Evolutionary conservation across 2,329 filamentous ascomycete genomes (phyloP).

Genomic region (Harringtonia aguacate): DNA sequence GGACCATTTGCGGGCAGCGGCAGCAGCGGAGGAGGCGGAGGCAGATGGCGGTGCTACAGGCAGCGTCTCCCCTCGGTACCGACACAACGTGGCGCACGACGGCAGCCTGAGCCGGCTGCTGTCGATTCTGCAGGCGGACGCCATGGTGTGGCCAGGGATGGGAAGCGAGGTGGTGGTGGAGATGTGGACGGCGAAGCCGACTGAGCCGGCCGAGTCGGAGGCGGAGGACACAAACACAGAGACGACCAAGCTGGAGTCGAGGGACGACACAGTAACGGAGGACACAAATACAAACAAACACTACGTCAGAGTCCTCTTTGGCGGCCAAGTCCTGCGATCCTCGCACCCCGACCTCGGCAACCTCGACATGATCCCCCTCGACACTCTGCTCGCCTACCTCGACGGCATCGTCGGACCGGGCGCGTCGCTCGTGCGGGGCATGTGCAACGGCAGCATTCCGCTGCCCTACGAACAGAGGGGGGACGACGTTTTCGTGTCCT

Average conservation of each 20-base stretch:
- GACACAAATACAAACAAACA: conserved; percentile 3
- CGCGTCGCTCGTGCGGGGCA: conserved; percentile 22
- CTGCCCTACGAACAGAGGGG: no score
- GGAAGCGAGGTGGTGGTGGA: conserved; percentile 71
- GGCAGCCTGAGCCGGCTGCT: conserved; percentile 59
- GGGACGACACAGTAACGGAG: conserved; percentile 10
- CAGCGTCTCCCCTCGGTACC: conserved; percentile 42
- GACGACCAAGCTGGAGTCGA: not conserved
- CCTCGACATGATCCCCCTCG: conserved; percentile 61
- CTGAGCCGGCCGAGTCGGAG: no score
- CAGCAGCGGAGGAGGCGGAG: conserved; percentile 1
- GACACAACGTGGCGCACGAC: conserved; percentile 75
- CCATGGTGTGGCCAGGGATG: conserved; percentile 82
- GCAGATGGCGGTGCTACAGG: no score
- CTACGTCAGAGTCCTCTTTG: conserved; percentile 60
- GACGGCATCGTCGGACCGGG: conserved; percentile 55
- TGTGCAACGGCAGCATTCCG: conserved; percentile 11
- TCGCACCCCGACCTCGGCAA: conserved; percentile 56
- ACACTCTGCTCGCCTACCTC: conserved; percentile 57
- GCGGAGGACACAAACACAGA: not conserved
- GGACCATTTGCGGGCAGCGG: conserved; percentile 42
- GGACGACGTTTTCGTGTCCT: no score
- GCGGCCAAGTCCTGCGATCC: conserved; percentile 54
- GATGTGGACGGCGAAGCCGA: no score
- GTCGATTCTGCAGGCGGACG: conserved; percentile 58